A percentile compares a stretch with the other conserved stretches of the same genome.
These are phyloP conservation scores for Penicillium ochrochloron DNA, from an alignment of 495 filamentous ascomycete species.

Conservation along the genomic window DNA sequence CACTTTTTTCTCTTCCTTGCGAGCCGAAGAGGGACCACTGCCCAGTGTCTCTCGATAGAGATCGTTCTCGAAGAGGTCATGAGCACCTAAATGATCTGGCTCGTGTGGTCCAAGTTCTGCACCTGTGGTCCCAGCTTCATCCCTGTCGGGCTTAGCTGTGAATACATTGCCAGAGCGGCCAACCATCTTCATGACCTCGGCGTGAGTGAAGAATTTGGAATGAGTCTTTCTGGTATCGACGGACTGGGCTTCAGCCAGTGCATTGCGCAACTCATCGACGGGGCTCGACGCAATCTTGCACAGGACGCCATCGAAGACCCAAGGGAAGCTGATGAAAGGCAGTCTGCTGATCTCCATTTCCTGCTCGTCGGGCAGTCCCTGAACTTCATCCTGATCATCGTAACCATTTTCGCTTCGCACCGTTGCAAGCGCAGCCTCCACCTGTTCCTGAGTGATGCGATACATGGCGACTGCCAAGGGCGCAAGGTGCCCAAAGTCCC, in stretches of 20 bases:
- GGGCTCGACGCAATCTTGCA: slow-evolving; percentile 66
- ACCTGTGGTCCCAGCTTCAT: background rate
- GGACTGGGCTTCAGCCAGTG: background rate
- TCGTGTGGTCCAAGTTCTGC: background rate
- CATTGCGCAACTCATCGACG: background rate
- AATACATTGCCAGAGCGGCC: background rate
- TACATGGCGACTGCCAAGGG: slow-evolving; percentile 90
- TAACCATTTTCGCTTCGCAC: slow-evolving; percentile 20
- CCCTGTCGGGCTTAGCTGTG: background rate
- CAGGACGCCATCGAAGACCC: slow-evolving; percentile 78
- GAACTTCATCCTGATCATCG: slow-evolving; percentile 25
- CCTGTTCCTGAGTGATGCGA: slow-evolving; percentile 73
- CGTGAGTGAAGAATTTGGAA: slow-evolving; percentile 19
- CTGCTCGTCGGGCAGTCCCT: slow-evolving; percentile 29
- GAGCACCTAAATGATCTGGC: background rate
- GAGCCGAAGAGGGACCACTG: background rate
- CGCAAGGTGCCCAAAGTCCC: slow-evolving; percentile 59
- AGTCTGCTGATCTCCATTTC: slow-evolving; percentile 28
- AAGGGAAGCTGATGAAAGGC: slow-evolving; percentile 92
- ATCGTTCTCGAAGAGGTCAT: background rate
- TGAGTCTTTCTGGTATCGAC: background rate
- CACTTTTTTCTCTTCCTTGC: background rate
- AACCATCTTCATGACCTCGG: slow-evolving; percentile 6
- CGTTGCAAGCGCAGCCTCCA: slow-evolving; percentile 54
- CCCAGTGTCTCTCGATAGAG: background rate